These are phyloP conservation scores for Candida sakaeoensis DNA, from an alignment of 805 yeast genomes.

Conservation along the genomic window DNA sequence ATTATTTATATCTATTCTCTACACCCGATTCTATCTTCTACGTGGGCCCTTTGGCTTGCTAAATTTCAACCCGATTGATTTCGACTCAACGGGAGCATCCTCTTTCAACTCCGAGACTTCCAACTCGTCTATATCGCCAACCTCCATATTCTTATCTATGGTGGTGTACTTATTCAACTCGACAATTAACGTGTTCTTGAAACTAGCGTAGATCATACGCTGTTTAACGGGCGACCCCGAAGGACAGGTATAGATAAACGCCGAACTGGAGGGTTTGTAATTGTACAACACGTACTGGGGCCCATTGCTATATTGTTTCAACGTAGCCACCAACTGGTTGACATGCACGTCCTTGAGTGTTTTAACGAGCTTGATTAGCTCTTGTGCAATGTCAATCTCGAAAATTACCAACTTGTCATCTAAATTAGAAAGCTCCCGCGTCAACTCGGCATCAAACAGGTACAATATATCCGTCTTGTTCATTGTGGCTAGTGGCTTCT, in stretches of 20 bases:
- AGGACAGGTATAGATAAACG: slow-evolving; percentile 85
- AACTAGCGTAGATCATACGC: slow-evolving; percentile 89
- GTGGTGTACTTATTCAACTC: slow-evolving; percentile 41
- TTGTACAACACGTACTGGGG: slow-evolving; percentile 55
- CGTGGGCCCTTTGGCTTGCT: slow-evolving; percentile 72
- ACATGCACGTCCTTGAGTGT: slow-evolving; percentile 17
- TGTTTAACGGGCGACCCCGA: slow-evolving; percentile 85
- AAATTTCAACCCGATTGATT: slow-evolving; percentile 29
- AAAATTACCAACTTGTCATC: slow-evolving; percentile 41
- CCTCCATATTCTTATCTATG: slow-evolving; percentile 50
- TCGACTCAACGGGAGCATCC: slow-evolving; percentile 8
- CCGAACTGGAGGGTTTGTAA: slow-evolving; percentile 32
- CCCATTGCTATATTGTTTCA: slow-evolving; percentile 21
- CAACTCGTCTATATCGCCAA: slow-evolving; percentile 70
- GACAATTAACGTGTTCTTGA: slow-evolving; percentile 57
- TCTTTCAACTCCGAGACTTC: slow-evolving; percentile 48
- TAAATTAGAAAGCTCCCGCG: slow-evolving; percentile 16
- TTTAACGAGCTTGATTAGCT: slow-evolving; percentile 30
- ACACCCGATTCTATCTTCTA: slow-evolving; percentile 30
- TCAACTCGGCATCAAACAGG: slow-evolving; percentile 23
- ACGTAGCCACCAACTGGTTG: slow-evolving; percentile 17
- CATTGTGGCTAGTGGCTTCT: slow-evolving; percentile 36
- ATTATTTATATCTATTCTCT: slow-evolving; percentile 12
- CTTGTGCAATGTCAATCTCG: slow-evolving; percentile 47
- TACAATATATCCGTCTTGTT: slow-evolving; percentile 20